Base-by-base conservation (phyloP, 169 alveolate species). In the Toxoplasma gondii region DNA sequence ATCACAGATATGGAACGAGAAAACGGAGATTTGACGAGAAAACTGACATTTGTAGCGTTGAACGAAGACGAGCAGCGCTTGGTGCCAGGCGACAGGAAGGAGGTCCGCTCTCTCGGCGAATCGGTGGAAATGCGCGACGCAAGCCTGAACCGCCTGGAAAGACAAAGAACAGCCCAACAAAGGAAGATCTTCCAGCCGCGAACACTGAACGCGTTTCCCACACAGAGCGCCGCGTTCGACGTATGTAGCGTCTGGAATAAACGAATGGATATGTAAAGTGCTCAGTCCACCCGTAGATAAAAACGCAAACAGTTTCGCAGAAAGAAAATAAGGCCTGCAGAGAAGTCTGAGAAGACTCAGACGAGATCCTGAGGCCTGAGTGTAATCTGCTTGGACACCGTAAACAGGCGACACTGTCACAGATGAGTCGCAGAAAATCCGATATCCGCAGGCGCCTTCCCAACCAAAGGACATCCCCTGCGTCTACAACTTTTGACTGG, bases 51-150 rank as follows among this genome's bases (percentile, higher is more conserved):
- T 94, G 94, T 88, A 95, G 43, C 96, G 92, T 92, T 97, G 98
- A 7, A 97, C 98, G 91, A 98, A 97, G 34, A 96, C 96, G 19
- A 98, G 97, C 0, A 98, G 96, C 74, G 98, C 95, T 93, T 98
- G 97, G 93, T 98, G 99, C 99, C 99, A 98, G 36, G 98, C 92
- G 84, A 98, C 99, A 43, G 99, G 99, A 92, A 98, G 83, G 43
- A 44, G 29, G 83, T 95, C 96, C 44, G 95, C 95, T 49, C 95
- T 95, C 88, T 91, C 80, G 19, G 67, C 58, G 95, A 98, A 98
- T 58, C 97, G 94, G 67, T 95, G 95, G 95, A 98, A 98, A 94
- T 96, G 98, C 41, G 96, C 95, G 34, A 97, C 98, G 67, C 98
- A 88, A 24, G 95, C 97, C n/a, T 82, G 87, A 0, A 93, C 81